A percentile compares a stretch with the other conserved stretches of the same genome.
phyloP scores from a whole-genome alignment of 2,329 filamentous ascomycete species.

The Curvularia sp. region DNA sequence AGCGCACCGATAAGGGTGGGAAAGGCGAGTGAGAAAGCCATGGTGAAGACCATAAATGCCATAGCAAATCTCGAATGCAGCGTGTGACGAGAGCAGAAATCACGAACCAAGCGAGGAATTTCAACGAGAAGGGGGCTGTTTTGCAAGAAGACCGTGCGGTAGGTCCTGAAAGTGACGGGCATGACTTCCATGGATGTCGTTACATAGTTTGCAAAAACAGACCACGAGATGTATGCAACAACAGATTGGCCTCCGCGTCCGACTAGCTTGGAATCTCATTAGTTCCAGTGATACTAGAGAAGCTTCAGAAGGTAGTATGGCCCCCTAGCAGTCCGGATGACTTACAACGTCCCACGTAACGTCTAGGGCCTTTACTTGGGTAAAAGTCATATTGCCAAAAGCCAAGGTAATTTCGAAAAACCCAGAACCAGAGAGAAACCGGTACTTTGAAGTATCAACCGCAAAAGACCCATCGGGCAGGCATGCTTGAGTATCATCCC shows the following conservation, averaged over 20 bases:
- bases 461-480: conserved; percentile 21
- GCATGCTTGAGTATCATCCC: conserved; percentile 3
- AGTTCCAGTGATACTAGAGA: background rate
- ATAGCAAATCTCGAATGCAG: conserved; percentile 28
- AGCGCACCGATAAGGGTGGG: conserved; percentile 32
- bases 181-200: conserved; percentile 30
- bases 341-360: conserved; percentile 35
- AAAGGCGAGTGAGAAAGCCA: conserved; percentile 26
- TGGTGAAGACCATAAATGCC: conserved; percentile 29
- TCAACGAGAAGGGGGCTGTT: conserved; percentile 8
- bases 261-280: conserved; percentile 16
- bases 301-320: background rate
- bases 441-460: conserved; percentile 9
- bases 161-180: conserved; percentile 30
- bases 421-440: conserved; percentile 16
- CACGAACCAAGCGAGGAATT: conserved; percentile 4
- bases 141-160: conserved; percentile 27
- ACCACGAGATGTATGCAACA: conserved; percentile 28
- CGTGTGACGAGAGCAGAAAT: conserved; percentile 17
- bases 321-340: background rate
- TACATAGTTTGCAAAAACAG: conserved; percentile 27
- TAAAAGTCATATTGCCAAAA: conserved; percentile 25
- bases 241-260: conserved; percentile 34
- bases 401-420: conserved; percentile 36
- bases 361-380: conserved; percentile 30